Evolutionary conservation across 2,329 filamentous ascomycete species (phyloP).

Genomic region (Penicillium sp.): DNA sequence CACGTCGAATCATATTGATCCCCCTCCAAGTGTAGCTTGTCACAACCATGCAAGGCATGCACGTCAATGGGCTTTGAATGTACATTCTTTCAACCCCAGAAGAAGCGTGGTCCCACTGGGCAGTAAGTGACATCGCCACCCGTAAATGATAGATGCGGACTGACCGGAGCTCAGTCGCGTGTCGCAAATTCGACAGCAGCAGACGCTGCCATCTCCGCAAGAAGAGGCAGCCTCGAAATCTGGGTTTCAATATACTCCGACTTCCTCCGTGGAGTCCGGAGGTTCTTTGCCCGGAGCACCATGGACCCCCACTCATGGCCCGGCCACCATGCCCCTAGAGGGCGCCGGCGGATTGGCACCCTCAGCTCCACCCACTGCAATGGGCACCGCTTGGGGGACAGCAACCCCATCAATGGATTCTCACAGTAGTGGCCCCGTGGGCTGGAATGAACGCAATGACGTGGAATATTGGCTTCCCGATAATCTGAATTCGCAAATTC

Average conservation of each 20-base stretch:
- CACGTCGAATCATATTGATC: constrained; percentile 1
- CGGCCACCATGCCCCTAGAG: constrained; percentile 24
- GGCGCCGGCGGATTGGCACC: constrained; percentile 19
- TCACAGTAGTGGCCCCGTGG: constrained; percentile 19
- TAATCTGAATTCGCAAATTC: constrained; percentile 34
- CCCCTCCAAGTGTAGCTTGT: constrained; percentile 39
- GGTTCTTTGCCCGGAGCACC: constrained; percentile 23
- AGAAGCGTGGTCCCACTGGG: constrained; percentile 43
- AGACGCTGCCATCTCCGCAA: constrained; percentile 24
- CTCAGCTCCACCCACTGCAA: constrained; percentile 16
- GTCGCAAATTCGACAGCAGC: constrained; percentile 40
- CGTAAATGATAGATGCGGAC: constrained; percentile 10
- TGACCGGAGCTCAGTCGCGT: constrained; percentile 31
- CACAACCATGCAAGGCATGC: constrained; percentile 41
- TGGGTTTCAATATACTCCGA: constrained; percentile 23
- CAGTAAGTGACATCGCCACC: constrained; percentile 32
- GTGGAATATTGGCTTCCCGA: constrained; percentile 39
- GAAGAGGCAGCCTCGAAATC: constrained; percentile 18
- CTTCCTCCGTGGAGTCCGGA: constrained; percentile 20
- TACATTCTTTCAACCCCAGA: constrained; percentile 45
- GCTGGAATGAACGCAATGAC: constrained; percentile 33
- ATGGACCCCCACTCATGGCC: constrained; percentile 22
- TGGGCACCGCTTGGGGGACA: constrained; percentile 25
- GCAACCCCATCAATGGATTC: constrained; percentile 25
- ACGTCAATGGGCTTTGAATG: constrained; percentile 42